Base-by-base conservation (phyloP, 306 rosid genomes). In the Fragaria nilgerrensis region DNA sequence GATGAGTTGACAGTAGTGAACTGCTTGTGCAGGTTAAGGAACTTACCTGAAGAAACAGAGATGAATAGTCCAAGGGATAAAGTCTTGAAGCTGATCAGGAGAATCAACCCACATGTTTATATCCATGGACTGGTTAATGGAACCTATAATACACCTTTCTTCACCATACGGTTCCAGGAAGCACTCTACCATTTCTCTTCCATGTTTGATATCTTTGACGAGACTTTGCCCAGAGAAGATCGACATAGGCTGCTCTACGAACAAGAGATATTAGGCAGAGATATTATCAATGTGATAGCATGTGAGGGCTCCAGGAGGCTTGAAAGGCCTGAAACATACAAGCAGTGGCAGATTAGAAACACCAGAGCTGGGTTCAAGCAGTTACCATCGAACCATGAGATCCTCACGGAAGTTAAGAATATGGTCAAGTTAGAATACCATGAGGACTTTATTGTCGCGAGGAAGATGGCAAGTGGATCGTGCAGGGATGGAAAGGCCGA, bases 401-500 rank as follows among this genome's bases (percentile, higher is more conserved):
- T 86, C 13, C 72, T 90, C 82, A 87, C 62, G 43, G 27, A 3
- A 36, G 85, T 83, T n/a, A 82, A 82, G 88, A 75, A 49, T 43
- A 73, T 80, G 80, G 89, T 90, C 43, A 87, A 70, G 81, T 77
- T 7, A 0, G 92, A 90, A 58, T 90, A 90, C 79, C 96, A 95
- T 41, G 85, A 81, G 70, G 96, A 92, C 69, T 92, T 92, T 37
- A 78, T 77, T 5, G 81, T 90, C 5, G 90, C 5, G 90, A 85
- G 3, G 87, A 79, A 77, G 93, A 90, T 73, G 96, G 97, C 19
- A 82, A 79, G 76, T 92, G 95, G 96, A 68, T 90, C 85, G 50
- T 89, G 81, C 96, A 85, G 78, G 98, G 97, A 8, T 95, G 98
- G 97, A 89, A 88, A 74, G 98, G 97, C 1, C 85, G 96, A 32